Conservation (phyloP, 257 asterid genomes). For the Jacaranda copaia region DNA sequence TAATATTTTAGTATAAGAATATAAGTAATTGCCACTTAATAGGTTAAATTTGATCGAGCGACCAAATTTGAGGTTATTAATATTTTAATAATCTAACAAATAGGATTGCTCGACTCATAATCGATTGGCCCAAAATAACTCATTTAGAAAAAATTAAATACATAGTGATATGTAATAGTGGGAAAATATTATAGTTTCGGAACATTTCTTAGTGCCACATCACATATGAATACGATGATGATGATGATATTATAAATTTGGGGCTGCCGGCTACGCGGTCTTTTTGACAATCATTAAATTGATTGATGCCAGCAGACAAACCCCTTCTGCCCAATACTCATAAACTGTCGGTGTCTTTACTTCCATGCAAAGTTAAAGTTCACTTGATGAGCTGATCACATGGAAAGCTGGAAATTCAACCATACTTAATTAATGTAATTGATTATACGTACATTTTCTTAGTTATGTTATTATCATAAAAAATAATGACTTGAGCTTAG, state of each 20-base stretch:
- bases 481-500: background rate
- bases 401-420: background rate
- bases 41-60: no score
- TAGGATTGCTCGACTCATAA: no score
- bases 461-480: background rate
- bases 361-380: slow-evolving; percentile 31
- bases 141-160: no score
- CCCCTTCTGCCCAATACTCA: slow-evolving; percentile 7
- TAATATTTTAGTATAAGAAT: no score
- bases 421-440: background rate
- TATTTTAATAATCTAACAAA: no score
- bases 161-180: no score
- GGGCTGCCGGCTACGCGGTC: background rate
- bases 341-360: slow-evolving; percentile 25
- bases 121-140: no score
- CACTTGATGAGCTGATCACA: slow-evolving; percentile 20
- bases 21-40: no score
- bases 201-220: background rate
- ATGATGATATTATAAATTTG: background rate
- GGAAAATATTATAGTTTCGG: no score
- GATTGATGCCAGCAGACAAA: slow-evolving; percentile 24
- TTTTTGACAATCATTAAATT: slow-evolving; percentile 20
- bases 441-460: background rate
- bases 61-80: no score
- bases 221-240: no score